phyloP scores from a whole-genome alignment of 2,329 filamentous ascomycete species.

The Trichoderma harzianum region DNA sequence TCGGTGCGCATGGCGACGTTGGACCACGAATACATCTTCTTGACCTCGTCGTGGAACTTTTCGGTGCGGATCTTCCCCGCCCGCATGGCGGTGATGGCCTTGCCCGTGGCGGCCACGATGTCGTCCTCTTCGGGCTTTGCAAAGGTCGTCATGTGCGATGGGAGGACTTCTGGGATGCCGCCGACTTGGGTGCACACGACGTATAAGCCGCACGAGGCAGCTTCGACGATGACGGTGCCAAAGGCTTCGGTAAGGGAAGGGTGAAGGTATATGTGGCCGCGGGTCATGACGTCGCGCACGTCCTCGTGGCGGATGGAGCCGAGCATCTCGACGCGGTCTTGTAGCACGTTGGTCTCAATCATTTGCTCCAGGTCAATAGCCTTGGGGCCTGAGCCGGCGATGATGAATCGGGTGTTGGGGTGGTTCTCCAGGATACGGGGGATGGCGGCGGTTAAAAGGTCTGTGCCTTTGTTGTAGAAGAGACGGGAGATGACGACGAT shows the following conservation, averaged over 20 bases:
- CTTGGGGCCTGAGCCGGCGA: slow-evolving; percentile 92
- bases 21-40: slow-evolving; percentile 98
- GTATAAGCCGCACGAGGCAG: slow-evolving; percentile 90
- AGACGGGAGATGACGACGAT: slow-evolving; percentile 96
- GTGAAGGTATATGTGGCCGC: slow-evolving; percentile 94
- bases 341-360: slow-evolving; percentile 90
- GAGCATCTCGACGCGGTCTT: slow-evolving; percentile 89
- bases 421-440: slow-evolving; percentile 86
- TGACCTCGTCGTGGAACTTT: slow-evolving; percentile 92
- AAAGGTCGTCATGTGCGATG: slow-evolving; percentile 95
- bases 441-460: slow-evolving; percentile 93
- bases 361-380: slow-evolving; percentile 98
- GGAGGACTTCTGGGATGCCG: slow-evolving; percentile 93
- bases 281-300: slow-evolving; percentile 94
- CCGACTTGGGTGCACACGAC: slow-evolving; percentile 96
- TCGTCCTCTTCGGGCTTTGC: slow-evolving; percentile 97
- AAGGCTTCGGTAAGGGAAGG: slow-evolving; percentile 95
- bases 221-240: slow-evolving; percentile 96
- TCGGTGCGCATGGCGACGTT: slow-evolving; percentile 93
- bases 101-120: slow-evolving; percentile 81
- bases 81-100: slow-evolving; percentile 81
- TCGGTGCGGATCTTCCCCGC: slow-evolving; percentile 87
- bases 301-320: slow-evolving; percentile 93
- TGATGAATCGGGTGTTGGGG: slow-evolving; percentile 93
- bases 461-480: slow-evolving; percentile 98